A percentile compares a stretch with the other conserved stretches of the same genome.
phyloP scores from a whole-genome alignment of 2,329 filamentous ascomycete genomes.

The Hysterium pulicare region DNA sequence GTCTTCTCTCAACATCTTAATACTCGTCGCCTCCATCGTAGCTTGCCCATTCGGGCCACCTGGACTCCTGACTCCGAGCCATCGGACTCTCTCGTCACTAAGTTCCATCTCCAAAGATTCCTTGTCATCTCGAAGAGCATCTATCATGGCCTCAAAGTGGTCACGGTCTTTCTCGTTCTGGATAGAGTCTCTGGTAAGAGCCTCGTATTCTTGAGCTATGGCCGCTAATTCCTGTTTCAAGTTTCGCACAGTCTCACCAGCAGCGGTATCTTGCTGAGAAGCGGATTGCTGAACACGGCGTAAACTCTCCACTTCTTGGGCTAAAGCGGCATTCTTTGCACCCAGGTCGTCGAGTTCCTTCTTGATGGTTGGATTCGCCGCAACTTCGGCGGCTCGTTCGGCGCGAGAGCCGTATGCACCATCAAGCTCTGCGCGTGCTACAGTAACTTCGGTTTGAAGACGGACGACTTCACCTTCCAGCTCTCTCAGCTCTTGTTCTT shows the following conservation, averaged over 20 bases:
- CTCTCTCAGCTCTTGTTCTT: conserved; percentile 34
- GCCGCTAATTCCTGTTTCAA: conserved; percentile 65
- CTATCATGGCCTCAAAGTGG: conserved; percentile 60
- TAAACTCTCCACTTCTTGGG: conserved; percentile 43
- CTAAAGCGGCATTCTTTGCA: conserved; percentile 41
- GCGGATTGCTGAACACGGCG: conserved; percentile 36
- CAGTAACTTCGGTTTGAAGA: conserved; percentile 76
- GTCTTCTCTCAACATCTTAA: conserved; percentile 67
- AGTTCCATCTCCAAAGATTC: conserved; percentile 63
- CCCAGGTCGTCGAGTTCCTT: conserved; percentile 58
- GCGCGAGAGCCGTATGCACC: conserved; percentile 83
- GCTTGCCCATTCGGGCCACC: conserved; percentile 29
- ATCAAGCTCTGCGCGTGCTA: conserved; percentile 86
- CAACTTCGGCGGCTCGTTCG: conserved; percentile 64
- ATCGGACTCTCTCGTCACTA: conserved; percentile 64
- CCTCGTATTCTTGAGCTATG: conserved; percentile 67
- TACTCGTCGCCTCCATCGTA: conserved; percentile 58
- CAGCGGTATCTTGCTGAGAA: conserved; percentile 32
- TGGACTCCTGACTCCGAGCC: conserved; percentile 60
- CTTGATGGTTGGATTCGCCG: conserved; percentile 54
- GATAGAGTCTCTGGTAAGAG: conserved; percentile 65
- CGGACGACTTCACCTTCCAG: conserved; percentile 63
- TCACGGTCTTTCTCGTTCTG: conserved; percentile 70
- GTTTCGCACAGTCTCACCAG: conserved; percentile 38
- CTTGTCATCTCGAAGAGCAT: conserved; percentile 60